Evolutionary conservation across 352 stramenopile species (phyloP).

Genomic region (Phytophthora nicotianae): DNA sequence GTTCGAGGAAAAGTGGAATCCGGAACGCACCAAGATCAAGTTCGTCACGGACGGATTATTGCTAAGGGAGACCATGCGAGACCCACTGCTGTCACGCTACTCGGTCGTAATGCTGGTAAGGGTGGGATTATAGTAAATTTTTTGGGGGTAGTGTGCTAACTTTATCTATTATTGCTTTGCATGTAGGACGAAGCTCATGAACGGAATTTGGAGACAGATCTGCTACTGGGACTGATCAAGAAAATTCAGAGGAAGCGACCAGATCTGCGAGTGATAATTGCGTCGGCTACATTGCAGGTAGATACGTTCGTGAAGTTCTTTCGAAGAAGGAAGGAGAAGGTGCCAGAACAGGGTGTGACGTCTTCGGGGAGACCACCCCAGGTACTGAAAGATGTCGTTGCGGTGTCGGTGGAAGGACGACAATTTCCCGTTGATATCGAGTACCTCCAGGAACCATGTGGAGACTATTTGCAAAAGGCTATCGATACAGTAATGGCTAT

Average conservation of each 20-base stretch:
- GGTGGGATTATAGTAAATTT: background rate
- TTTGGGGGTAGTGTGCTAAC: conserved; percentile 3
- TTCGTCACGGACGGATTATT: conserved; percentile 99
- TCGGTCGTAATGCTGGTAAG: conserved; percentile 83
- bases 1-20: conserved; percentile 96
- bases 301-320: conserved; percentile 94
- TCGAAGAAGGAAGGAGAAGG: conserved; percentile 52
- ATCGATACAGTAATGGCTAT: conserved; percentile 76
- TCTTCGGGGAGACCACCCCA: background rate
- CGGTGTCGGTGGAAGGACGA: conserved; percentile 82
- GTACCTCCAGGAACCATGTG: conserved; percentile 77
- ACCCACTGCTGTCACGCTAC: conserved; percentile 77
- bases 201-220: conserved; percentile 92
- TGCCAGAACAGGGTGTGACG: background rate
- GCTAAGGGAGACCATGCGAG: conserved; percentile 93
- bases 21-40: conserved; percentile 92
- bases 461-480: conserved; percentile 75
- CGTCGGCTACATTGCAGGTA: conserved; percentile 79
- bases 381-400: conserved; percentile 55
- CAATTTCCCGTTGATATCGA: conserved; percentile 93
- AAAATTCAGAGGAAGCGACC: conserved; percentile 92
- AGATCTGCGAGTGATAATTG: conserved; percentile 90
- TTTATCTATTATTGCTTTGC: background rate
- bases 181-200: conserved; percentile 94
- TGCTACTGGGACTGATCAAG: conserved; percentile 95